Conservation (phyloP, 768 basidiomycete genomes). For the Termitomyces sp. region DNA sequence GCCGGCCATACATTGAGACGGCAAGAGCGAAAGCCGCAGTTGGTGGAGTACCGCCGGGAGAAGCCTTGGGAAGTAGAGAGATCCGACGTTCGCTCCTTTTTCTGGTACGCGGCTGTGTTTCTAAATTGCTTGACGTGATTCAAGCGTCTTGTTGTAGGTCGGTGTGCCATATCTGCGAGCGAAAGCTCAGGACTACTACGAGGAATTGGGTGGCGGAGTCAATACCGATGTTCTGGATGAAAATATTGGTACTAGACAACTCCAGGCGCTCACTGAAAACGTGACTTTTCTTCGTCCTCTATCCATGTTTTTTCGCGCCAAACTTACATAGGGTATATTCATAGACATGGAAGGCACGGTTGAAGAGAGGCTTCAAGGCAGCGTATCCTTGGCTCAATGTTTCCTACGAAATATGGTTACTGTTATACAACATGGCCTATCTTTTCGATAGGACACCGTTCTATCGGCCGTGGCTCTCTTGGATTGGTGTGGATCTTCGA, state of each 20-base stretch:
- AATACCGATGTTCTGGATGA: conserved; percentile 66
- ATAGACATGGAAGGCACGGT: conserved; percentile 51
- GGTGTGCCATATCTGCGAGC: conserved; percentile 88
- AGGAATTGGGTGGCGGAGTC: conserved; percentile 82
- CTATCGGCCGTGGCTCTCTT: conserved; percentile 89
- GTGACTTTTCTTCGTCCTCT: conserved; percentile 32
- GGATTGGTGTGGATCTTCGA: conserved; percentile 82
- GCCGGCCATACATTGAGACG: conserved; percentile 68
- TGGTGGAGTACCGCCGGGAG: conserved; percentile 60
- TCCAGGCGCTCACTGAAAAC: conserved; percentile 49
- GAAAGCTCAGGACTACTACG: conserved; percentile 88
- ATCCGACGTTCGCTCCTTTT: conserved; percentile 76
- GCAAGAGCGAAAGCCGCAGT: conserved; percentile 68
- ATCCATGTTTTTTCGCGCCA: conserved; percentile 9
- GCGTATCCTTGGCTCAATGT: conserved; percentile 84
- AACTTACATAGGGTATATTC: conserved; percentile 4
- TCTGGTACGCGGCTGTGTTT: conserved; percentile 51
- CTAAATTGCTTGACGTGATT: neutral
- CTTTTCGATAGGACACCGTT: conserved; percentile 83
- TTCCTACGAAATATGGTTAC: conserved; percentile 76
- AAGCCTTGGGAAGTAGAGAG: conserved; percentile 65
- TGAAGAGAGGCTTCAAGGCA: conserved; percentile 64
- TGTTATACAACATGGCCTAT: conserved; percentile 85
- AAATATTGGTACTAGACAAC: conserved; percentile 40
- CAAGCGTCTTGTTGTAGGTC: conserved; percentile 47